These are phyloP conservation scores for Zarea fungicola DNA, from an alignment of 2,329 filamentous ascomycete genomes.

Conservation along the genomic window DNA sequence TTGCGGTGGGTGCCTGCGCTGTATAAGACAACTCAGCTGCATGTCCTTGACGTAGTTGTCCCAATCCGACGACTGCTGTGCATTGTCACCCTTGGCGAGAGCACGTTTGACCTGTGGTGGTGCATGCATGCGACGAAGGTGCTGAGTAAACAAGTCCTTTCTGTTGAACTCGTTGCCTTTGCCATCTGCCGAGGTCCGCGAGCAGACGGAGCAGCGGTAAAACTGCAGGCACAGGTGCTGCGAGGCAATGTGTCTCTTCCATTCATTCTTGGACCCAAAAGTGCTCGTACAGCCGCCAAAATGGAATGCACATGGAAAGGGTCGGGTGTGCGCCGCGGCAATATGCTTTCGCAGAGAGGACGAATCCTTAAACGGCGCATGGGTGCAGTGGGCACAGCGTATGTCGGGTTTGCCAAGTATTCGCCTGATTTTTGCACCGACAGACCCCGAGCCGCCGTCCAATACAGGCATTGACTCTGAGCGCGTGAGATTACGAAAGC, in stretches of 20 bases:
- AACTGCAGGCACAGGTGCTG: conserved; percentile 74
- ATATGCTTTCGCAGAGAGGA: conserved; percentile 63
- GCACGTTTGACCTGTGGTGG: conserved; percentile 59
- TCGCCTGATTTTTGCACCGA: conserved; percentile 40
- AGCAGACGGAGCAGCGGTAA: conserved; percentile 59
- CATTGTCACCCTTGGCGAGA: conserved; percentile 48
- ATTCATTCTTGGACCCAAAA: conserved; percentile 93
- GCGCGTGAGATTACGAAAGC: conserved; percentile 13
- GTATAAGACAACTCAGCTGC: conserved; percentile 67
- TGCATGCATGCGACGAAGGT: conserved; percentile 89
- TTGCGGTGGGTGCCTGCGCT: conserved; percentile 63
- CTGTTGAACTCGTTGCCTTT: conserved; percentile 77
- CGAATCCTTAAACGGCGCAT: conserved; percentile 61
- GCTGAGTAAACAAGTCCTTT: conserved; percentile 93
- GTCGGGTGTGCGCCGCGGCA: conserved; percentile 62
- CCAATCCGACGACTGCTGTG: conserved; percentile 57
- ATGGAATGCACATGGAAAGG: conserved; percentile 81
- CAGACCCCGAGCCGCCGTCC: conserved; percentile 27
- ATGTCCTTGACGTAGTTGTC: conserved; percentile 63
- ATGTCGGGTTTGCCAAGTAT: conserved; percentile 56
- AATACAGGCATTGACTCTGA: conserved; percentile 9
- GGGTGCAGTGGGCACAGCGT: conserved; percentile 55
- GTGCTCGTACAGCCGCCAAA: conserved; percentile 78
- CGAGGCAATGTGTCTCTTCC: conserved; percentile 90
- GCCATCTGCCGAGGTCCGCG: conserved; percentile 47